These are phyloP conservation scores for Acidomyces sp. DNA, from an alignment of 495 filamentous ascomycete species.

Conservation along the genomic window DNA sequence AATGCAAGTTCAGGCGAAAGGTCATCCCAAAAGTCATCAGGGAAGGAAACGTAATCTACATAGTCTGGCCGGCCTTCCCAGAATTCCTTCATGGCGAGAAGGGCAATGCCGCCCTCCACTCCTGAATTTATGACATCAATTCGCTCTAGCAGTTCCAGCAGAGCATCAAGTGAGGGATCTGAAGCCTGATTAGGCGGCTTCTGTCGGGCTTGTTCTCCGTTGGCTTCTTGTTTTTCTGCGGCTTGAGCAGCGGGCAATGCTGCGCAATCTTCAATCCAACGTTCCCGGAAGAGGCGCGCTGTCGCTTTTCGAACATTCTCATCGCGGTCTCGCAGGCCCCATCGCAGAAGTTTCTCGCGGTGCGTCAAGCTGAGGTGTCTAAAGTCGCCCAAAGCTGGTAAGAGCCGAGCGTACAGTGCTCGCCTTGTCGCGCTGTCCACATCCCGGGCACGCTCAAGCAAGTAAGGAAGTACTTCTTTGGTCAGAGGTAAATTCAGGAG, in stretches of 20 bases:
- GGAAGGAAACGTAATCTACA: constrained; percentile 63
- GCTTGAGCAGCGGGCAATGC: constrained; percentile 29
- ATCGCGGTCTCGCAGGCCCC: constrained; percentile 89
- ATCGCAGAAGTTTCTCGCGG: constrained; percentile 88
- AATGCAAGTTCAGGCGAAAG: constrained; percentile 79
- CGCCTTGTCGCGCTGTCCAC: constrained; percentile 69
- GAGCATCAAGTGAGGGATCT: constrained; percentile 54
- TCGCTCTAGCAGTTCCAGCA: constrained; percentile 83
- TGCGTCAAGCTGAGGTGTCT: constrained; percentile 88
- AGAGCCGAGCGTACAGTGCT: constrained; percentile 72
- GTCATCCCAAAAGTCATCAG: constrained; percentile 77
- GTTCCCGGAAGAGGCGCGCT: constrained; percentile 74
- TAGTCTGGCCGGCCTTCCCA: constrained; percentile 93
- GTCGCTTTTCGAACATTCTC: constrained; percentile 89
- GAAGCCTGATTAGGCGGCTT: constrained; percentile 29
- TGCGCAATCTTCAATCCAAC: constrained; percentile 92
- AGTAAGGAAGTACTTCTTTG: constrained; percentile 69
- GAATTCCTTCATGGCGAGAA: constrained; percentile 88
- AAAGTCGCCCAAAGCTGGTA: constrained; percentile 90
- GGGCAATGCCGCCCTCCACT: constrained; percentile 73
- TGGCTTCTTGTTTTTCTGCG: constrained; percentile 34
- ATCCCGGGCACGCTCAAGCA: constrained; percentile 84
- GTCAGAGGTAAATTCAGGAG: constrained; percentile 78
- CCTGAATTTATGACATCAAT: constrained; percentile 88
- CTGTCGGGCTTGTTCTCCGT: constrained; percentile 29